phyloP scores from a whole-genome alignment of 208 protist genomes.

The Leishmania major region DNA sequence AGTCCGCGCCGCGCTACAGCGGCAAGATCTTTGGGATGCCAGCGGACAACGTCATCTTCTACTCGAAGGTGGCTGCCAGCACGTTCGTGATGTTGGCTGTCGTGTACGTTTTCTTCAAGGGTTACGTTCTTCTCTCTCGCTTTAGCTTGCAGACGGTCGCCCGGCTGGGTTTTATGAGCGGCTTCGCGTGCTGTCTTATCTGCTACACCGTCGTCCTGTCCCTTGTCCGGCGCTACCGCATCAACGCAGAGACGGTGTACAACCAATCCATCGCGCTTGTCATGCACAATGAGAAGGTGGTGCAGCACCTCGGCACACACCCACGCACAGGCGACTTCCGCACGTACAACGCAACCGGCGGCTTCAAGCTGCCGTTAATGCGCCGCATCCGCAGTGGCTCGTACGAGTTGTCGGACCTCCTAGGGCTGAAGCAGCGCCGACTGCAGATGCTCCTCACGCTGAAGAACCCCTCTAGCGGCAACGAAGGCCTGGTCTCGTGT shows the following conservation, averaged over 20 bases:
- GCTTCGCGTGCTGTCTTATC: slow-evolving; percentile 71
- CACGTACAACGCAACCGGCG: slow-evolving; percentile 72
- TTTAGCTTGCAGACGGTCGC: slow-evolving; percentile 86
- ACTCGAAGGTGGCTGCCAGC: slow-evolving; percentile 64
- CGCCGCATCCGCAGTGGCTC: slow-evolving; percentile 85
- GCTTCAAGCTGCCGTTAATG: slow-evolving; percentile 82
- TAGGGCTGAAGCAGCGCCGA: slow-evolving; percentile 76
- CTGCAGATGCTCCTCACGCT: slow-evolving; percentile 91
- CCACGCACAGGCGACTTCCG: slow-evolving; percentile 87
- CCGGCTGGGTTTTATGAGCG: slow-evolving; percentile 78
- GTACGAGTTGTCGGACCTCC: slow-evolving; percentile 83
- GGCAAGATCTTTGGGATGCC: slow-evolving; percentile 84
- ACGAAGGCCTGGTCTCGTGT: slow-evolving; percentile 82
- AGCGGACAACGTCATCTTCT: slow-evolving; percentile 81
- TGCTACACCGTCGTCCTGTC: slow-evolving; percentile 60
- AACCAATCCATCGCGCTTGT: slow-evolving; percentile 90
- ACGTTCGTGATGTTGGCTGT: slow-evolving; percentile 35
- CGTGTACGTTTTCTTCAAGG: slow-evolving; percentile 80
- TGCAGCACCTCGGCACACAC: slow-evolving; percentile 75
- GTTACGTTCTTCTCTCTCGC: slow-evolving; percentile 66
- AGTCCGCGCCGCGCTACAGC: slow-evolving; percentile 59
- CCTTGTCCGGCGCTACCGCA: slow-evolving; percentile 61
- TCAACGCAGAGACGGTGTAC: slow-evolving; percentile 88
- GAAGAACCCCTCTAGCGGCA: slow-evolving; percentile 60
- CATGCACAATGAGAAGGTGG: slow-evolving; percentile 80